phyloP scores from a whole-genome alignment of 192 early-diverging fungal genomes.

The Entomortierella beljakovae region DNA sequence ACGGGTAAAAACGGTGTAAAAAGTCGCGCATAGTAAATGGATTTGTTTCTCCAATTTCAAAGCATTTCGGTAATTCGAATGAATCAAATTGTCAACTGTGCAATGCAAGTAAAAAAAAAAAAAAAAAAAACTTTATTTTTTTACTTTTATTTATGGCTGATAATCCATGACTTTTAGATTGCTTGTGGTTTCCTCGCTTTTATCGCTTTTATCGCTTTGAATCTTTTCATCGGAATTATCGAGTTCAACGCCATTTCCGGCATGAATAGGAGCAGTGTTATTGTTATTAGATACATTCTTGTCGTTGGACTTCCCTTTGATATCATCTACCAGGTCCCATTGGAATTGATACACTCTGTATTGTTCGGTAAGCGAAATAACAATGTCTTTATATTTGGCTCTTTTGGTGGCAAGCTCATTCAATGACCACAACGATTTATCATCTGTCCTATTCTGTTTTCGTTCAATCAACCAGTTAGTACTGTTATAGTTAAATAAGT shows the following conservation, averaged over 20 bases:
- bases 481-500: no score
- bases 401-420: conserved; percentile 27
- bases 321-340: conserved; percentile 19
- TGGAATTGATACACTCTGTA: conserved; percentile 30
- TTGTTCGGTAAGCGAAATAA: conserved; percentile 13
- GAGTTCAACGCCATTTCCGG: background rate
- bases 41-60: background rate
- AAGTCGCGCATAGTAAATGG: conserved; percentile 41
- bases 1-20: conserved; percentile 40
- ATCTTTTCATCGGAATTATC: background rate
- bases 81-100: background rate
- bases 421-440: conserved; percentile 25
- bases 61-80: no score
- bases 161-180: background rate
- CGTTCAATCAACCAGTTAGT: background rate
- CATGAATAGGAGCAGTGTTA: background rate
- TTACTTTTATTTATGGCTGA: background rate
- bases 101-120: background rate
- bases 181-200: background rate
- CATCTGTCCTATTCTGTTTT: conserved; percentile 30
- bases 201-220: no score
- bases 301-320: conserved; percentile 35
- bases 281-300: background rate
- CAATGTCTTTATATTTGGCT: conserved; percentile 30
- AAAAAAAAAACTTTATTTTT: background rate